phyloP scores from a whole-genome alignment of 495 filamentous ascomycete genomes.

The Penicillium daleae region DNA sequence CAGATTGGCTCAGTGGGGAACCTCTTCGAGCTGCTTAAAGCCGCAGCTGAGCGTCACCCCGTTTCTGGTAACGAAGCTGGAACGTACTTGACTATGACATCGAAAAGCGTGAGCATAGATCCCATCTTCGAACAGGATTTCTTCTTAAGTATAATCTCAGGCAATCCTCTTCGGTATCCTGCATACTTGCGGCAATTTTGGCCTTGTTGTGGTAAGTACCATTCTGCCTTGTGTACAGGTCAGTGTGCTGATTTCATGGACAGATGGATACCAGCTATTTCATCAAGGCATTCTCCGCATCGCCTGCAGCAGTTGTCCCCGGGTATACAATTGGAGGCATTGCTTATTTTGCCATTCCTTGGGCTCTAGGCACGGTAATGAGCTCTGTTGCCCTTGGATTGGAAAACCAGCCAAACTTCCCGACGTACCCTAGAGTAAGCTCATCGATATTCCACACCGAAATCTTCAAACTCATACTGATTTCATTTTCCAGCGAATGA shows the following conservation, averaged over 20 bases:
- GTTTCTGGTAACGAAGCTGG: slow-evolving; percentile 51
- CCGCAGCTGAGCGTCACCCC: slow-evolving; percentile 45
- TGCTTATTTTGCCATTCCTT: slow-evolving; percentile 50
- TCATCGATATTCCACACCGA: not conserved
- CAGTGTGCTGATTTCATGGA: slow-evolving; percentile 7
- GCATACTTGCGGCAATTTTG: slow-evolving; percentile 46
- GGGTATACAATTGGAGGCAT: slow-evolving; percentile 51
- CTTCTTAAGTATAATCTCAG: slow-evolving; percentile 16
- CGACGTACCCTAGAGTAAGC: slow-evolving; percentile 47
- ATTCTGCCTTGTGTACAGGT: not conserved
- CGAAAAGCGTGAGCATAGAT: slow-evolving; percentile 38
- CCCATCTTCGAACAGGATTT: not conserved
- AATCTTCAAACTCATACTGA: not conserved
- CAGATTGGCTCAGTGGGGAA: slow-evolving; percentile 46
- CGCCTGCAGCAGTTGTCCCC: slow-evolving; percentile 42
- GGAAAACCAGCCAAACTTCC: slow-evolving; percentile 45
- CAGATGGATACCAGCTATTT: slow-evolving; percentile 53
- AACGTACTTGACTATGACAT: slow-evolving; percentile 55
- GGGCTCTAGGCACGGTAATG: slow-evolving; percentile 47
- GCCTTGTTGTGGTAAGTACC: slow-evolving; percentile 41
- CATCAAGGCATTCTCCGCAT: slow-evolving; percentile 50
- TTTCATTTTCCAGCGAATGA: slow-evolving; percentile 36
- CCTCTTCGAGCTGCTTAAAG: slow-evolving; percentile 51
- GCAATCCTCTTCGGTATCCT: slow-evolving; percentile 51
- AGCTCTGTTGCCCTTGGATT: slow-evolving; percentile 45